Evolutionary conservation across 31 red algal genomes (phyloP).

Genomic region (Odonthalia washingtoniensis): DNA sequence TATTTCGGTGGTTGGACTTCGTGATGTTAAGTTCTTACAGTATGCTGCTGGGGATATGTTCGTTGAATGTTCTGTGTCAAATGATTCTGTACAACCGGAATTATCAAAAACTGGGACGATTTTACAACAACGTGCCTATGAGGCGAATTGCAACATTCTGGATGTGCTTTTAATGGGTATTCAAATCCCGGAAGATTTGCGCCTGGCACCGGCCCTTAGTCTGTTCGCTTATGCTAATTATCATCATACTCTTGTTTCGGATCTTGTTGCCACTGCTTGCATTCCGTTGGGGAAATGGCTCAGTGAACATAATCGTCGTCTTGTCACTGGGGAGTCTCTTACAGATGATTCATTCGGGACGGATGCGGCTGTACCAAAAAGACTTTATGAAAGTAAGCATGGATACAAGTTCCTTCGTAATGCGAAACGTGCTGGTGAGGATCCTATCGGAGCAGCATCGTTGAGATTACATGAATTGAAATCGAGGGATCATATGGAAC

Average conservation of each 20-base stretch:
- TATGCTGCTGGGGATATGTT: conserved; percentile 78
- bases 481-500: conserved; percentile 55
- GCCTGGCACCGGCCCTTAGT: conserved; percentile 75
- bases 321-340: conserved; percentile 73
- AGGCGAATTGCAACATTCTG: conserved; percentile 84
- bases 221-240: conserved; percentile 80
- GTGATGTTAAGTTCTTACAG: conserved; percentile 79
- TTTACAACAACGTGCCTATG: conserved; percentile 80
- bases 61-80: conserved; percentile 75
- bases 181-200: conserved; percentile 78
- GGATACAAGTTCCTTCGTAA: conserved; percentile 60
- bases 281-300: conserved; percentile 84
- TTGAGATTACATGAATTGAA: conserved; percentile 75
- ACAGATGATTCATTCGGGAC: conserved; percentile 85
- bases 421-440: conserved; percentile 62
- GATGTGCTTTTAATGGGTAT: conserved; percentile 81
- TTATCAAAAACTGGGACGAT: conserved; percentile 76
- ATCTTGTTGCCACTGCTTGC: conserved; percentile 76
- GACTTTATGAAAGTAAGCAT: conserved; percentile 47
- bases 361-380: conserved; percentile 76
- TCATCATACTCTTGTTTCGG: conserved; percentile 48
- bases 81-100: conserved; percentile 51
- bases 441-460: conserved; percentile 62
- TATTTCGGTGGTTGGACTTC: conserved; percentile 80
- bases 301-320: conserved; percentile 71